A percentile compares a stretch with the other conserved stretches of the same genome.
phyloP scores from a whole-genome alignment of 2,329 filamentous ascomycete genomes.

The Coniochaeta sp. region DNA sequence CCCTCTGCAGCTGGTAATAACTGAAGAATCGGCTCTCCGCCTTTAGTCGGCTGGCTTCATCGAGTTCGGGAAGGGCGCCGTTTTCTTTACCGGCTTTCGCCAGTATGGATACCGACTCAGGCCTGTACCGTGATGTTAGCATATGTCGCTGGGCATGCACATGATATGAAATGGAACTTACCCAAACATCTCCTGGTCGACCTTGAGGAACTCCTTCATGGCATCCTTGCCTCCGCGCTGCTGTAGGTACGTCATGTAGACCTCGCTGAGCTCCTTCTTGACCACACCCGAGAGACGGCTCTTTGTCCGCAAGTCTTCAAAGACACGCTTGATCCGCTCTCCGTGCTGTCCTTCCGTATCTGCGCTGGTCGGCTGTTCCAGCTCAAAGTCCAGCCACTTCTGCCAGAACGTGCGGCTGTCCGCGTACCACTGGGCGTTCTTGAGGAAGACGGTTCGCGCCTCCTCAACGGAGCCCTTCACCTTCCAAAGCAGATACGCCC shows the following conservation, averaged over 20 bases:
- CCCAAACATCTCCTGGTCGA: constrained; percentile 88
- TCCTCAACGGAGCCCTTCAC: constrained; percentile 73
- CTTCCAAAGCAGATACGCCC: constrained; percentile 83
- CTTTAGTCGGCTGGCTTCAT: constrained; percentile 41
- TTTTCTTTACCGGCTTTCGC: constrained; percentile 38
- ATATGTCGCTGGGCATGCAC: constrained; percentile 9
- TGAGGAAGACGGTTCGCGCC: constrained; percentile 74
- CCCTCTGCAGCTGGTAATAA: constrained; percentile 46
- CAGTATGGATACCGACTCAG: constrained; percentile 35
- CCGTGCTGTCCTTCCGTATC: constrained; percentile 60
- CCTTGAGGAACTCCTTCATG: constrained; percentile 75
- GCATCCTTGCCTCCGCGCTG: constrained; percentile 75
- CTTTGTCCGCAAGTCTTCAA: constrained; percentile 66
- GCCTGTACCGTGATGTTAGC: constrained; percentile 23
- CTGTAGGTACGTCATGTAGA: constrained; percentile 79
- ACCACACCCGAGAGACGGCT: constrained; percentile 60
- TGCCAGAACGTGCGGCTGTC: constrained; percentile 88
- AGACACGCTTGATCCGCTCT: constrained; percentile 71
- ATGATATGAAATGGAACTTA: too few relatives aligned
- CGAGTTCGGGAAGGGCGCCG: constrained; percentile 36
- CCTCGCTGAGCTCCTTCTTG: constrained; percentile 68
- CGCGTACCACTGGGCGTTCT: constrained; percentile 75
- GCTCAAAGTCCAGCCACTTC: constrained; percentile 82
- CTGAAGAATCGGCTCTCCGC: constrained; percentile 44
- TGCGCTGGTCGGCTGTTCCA: constrained; percentile 67